These are phyloP conservation scores for Calendula officinalis DNA, from an alignment of 129 eudicot species.

Conservation along the genomic window DNA sequence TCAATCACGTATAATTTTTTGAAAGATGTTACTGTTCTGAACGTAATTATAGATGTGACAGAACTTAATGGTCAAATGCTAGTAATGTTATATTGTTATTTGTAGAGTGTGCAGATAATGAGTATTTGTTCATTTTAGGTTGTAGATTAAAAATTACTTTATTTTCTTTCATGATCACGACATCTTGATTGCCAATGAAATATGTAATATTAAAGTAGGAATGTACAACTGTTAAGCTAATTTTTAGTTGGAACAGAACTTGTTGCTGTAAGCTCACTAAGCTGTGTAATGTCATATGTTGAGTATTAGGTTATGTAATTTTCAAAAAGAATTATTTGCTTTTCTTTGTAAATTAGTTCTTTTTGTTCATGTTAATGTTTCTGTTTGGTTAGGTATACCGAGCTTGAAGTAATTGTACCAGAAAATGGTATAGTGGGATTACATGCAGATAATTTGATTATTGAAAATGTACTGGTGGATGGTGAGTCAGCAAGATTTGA, in stretches of 20 bases:
- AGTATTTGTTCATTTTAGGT: conserved; percentile 1
- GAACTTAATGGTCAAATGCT: neutral
- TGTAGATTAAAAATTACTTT: neutral
- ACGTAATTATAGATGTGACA: neutral
- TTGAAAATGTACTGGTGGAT: conserved; percentile 81
- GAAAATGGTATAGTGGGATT: conserved; percentile 91
- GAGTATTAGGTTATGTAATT: neutral
- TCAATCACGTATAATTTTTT: conserved; percentile 2
- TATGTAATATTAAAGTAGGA: conserved; percentile 12
- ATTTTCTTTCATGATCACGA: conserved; percentile 14
- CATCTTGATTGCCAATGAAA: conserved; percentile 16
- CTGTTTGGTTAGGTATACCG: conserved; percentile 65
- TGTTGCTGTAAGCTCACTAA: neutral
- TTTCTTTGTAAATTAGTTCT: conserved; percentile 11
- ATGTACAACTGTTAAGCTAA: neutral
- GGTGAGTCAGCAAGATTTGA: conserved; percentile 84
- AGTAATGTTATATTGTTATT: neutral
- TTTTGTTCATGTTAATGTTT: conserved; percentile 12
- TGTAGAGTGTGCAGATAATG: neutral
- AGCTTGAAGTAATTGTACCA: conserved; percentile 72
- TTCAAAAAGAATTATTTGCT: neutral
- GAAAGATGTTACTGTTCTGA: neutral
- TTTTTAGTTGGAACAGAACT: conserved; percentile 4
- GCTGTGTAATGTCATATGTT: conserved; percentile 1
- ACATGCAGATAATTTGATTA: conserved; percentile 90